Conservation (phyloP, 768 basidiomycete species). For the Leccinum longicurvipes region DNA sequence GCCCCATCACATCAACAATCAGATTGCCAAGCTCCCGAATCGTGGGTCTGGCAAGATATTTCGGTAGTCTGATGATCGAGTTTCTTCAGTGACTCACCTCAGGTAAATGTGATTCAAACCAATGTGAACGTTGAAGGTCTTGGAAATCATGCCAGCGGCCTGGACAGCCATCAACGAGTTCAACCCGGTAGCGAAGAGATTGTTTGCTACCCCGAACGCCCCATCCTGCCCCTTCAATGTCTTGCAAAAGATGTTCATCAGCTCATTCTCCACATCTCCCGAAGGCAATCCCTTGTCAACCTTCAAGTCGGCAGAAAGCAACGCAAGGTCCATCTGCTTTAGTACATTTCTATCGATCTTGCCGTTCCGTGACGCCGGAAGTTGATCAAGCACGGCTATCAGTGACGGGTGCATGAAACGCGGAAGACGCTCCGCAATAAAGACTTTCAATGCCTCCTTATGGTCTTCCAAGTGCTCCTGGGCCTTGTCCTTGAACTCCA, state of each 20-base stretch:
- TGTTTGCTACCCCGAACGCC: conserved; percentile 25
- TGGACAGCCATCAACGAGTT: conserved; percentile 34
- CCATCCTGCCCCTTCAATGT: conserved; percentile 19
- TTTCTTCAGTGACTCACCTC: conserved; percentile 14
- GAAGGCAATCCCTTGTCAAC: conserved; percentile 24
- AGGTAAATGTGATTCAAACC: conserved; percentile 30
- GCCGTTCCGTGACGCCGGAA: conserved; percentile 26
- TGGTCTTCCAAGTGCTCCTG: conserved; percentile 18
- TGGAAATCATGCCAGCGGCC: conserved; percentile 28
- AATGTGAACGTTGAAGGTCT: conserved; percentile 28
- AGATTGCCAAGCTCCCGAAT: conserved; percentile 24
- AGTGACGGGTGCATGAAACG: conserved; percentile 33
- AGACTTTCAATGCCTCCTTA: conserved; percentile 20
- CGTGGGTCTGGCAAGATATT: conserved; percentile 17
- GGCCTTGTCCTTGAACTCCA: conserved; percentile 19
- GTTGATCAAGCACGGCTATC: conserved; percentile 21
- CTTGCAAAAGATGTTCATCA: conserved; percentile 26
- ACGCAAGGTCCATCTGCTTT: conserved; percentile 25
- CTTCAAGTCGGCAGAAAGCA: conserved; percentile 20
- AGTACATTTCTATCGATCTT: conserved; percentile 29
- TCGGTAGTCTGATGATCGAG: background rate
- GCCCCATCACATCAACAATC: conserved; percentile 29
- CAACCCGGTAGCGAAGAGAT: conserved; percentile 29
- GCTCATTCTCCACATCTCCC: conserved; percentile 27
- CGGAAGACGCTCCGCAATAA: conserved; percentile 29